phyloP scores from a whole-genome alignment of 768 basidiomycete species.

The Podaxis sp. region DNA sequence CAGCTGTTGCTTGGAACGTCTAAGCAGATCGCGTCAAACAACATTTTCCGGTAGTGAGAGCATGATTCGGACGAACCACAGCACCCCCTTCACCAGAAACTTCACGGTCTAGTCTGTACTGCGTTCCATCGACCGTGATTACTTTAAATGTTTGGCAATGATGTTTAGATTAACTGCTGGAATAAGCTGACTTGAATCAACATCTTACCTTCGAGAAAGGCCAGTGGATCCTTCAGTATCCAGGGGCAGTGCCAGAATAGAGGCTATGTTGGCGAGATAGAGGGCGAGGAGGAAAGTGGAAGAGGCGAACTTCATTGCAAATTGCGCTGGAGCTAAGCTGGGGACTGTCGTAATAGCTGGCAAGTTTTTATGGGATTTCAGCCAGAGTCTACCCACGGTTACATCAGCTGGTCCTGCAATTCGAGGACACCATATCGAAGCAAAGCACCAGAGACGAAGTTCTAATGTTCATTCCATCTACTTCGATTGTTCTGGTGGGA shows the following conservation, averaged over 20 bases:
- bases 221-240: neutral
- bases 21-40: neutral
- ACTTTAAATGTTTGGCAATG: neutral
- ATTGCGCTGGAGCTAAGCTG: neutral
- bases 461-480: neutral
- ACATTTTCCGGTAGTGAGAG: neutral
- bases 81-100: neutral
- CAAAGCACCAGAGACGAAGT: neutral
- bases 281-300: neutral
- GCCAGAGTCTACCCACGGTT: neutral
- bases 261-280: neutral
- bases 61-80: neutral
- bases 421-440: neutral
- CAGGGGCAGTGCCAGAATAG: neutral
- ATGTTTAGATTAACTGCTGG: neutral
- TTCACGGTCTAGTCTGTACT: neutral
- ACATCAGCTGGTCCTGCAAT: neutral
- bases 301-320: neutral
- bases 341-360: neutral
- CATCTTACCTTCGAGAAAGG: neutral
- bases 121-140: neutral
- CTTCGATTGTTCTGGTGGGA: neutral
- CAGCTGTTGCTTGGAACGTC: neutral
- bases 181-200: neutral
- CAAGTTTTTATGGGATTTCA: neutral